Conservation (phyloP, 805 yeast genomes). For the Kazachstania africana region DNA sequence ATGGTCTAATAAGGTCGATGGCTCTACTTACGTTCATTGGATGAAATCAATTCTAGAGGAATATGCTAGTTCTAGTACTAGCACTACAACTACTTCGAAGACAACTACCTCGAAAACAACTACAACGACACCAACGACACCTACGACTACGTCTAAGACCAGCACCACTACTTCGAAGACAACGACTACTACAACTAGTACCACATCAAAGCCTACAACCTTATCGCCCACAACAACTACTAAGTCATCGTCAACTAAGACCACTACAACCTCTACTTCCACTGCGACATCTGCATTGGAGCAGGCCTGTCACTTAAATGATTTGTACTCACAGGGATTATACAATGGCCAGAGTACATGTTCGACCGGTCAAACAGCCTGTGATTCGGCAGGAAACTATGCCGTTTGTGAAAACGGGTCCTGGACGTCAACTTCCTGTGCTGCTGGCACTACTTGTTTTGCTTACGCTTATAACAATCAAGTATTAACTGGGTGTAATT, state of each 20-base stretch:
- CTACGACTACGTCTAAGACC: not conserved
- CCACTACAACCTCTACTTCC: slow-evolving; percentile 1
- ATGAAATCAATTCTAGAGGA: slow-evolving; percentile 33
- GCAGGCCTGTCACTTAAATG: slow-evolving; percentile 32
- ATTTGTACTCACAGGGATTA: slow-evolving; percentile 33
- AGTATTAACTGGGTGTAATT: slow-evolving; percentile 43
- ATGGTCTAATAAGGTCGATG: slow-evolving; percentile 34
- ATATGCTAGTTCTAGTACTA: no score
- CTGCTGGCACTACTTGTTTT: slow-evolving; percentile 52
- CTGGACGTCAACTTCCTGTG: slow-evolving; percentile 49
- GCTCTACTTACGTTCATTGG: slow-evolving; percentile 31
- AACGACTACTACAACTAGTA: slow-evolving; percentile 5
- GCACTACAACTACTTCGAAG: slow-evolving; percentile 6
- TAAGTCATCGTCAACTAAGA: slow-evolving; percentile 3
- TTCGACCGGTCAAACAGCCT: slow-evolving; percentile 39
- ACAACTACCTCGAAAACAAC: slow-evolving; percentile 10
- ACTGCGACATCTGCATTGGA: slow-evolving; percentile 8
- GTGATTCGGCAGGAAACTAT: slow-evolving; percentile 38
- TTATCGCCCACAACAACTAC: slow-evolving; percentile 4
- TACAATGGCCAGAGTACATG: slow-evolving; percentile 34
- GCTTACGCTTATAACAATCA: slow-evolving; percentile 34
- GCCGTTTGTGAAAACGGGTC: slow-evolving; percentile 42
- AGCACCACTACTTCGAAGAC: slow-evolving; percentile 4
- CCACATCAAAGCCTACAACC: slow-evolving; percentile 4
- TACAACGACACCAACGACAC: slow-evolving; percentile 7